These are phyloP conservation scores for Termitomyces sp. DNA, from an alignment of 768 basidiomycete species.

Conservation along the genomic window DNA sequence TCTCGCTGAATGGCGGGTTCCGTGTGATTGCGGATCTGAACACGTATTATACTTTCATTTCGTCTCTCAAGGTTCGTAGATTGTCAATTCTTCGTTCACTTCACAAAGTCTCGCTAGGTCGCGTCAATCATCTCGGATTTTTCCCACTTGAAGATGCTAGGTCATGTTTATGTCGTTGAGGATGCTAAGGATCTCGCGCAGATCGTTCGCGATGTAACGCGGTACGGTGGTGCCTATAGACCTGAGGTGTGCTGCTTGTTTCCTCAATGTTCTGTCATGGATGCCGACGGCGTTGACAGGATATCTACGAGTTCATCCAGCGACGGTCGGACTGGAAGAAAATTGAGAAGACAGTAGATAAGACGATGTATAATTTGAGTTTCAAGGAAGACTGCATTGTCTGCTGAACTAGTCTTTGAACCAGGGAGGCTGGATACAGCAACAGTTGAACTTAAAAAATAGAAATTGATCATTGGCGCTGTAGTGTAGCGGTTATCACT, in stretches of 20 bases:
- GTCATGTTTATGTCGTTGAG: slow-evolving; percentile 92
- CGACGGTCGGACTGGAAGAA: slow-evolving; percentile 96
- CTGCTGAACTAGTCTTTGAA: no score
- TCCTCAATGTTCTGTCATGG: neutral
- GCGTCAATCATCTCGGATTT: slow-evolving; percentile 83
- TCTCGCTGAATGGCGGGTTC: slow-evolving; percentile 90
- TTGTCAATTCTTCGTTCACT: neutral
- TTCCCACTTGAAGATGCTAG: slow-evolving; percentile 92
- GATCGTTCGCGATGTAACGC: slow-evolving; percentile 90
- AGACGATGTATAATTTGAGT: slow-evolving; percentile 89
- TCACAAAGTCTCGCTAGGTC: slow-evolving; percentile 33
- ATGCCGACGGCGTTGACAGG: slow-evolving; percentile 30
- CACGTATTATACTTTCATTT: slow-evolving; percentile 85
- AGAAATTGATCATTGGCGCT: no score
- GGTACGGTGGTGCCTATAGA: slow-evolving; percentile 92
- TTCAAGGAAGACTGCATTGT: slow-evolving; percentile 88
- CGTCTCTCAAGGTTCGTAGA: slow-evolving; percentile 65
- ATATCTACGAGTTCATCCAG: slow-evolving; percentile 95
- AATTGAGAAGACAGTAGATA: slow-evolving; percentile 94
- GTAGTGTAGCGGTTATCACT: slow-evolving; percentile 11
- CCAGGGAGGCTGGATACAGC: no score
- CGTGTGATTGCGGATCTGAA: slow-evolving; percentile 96
- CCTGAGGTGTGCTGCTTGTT: slow-evolving; percentile 62
- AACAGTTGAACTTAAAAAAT: no score
- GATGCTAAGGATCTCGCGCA: slow-evolving; percentile 96